Percentiles rank a stretch among this genome's conserved stretches.
Evolutionary conservation across 208 protist genomes (phyloP).

Genomic region (Crithidia acanthocephali): DNA sequence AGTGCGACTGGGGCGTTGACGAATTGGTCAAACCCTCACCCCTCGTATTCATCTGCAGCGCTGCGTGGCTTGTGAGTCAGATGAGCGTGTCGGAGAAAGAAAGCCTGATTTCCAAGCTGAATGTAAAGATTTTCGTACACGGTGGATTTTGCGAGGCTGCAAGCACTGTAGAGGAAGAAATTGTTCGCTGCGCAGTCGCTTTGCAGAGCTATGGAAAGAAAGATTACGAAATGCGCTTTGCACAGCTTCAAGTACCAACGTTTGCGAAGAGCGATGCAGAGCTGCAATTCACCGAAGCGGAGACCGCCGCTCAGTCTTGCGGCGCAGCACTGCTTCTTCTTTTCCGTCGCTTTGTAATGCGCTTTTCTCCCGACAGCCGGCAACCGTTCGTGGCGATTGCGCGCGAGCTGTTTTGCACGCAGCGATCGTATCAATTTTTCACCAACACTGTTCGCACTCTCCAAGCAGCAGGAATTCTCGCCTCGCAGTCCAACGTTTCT

Average conservation of each 20-base stretch:
- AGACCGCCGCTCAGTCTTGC: not conserved
- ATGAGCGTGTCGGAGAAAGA: conserved; percentile 22
- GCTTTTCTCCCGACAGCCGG: conserved; percentile 36
- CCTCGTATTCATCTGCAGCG: conserved; percentile 58
- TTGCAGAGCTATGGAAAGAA: conserved; percentile 16
- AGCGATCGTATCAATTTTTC: conserved; percentile 42
- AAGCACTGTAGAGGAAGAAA: conserved; percentile 45
- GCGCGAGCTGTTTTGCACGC: conserved; percentile 50
- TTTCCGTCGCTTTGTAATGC: conserved; percentile 68
- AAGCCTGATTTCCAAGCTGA: conserved; percentile 27
- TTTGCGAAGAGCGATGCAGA: conserved; percentile 6
- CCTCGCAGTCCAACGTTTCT: conserved; percentile 17
- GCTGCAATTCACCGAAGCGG: conserved; percentile 17
- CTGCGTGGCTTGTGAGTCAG: conserved; percentile 46
- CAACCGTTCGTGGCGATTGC: conserved; percentile 55
- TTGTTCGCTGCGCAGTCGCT: conserved; percentile 31
- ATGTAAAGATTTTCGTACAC: conserved; percentile 48
- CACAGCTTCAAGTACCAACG: conserved; percentile 13
- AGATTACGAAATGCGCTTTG: conserved; percentile 24
- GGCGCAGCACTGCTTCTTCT: conserved; percentile 62
- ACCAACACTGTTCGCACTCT: conserved; percentile 39
- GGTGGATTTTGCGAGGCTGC: conserved; percentile 49
- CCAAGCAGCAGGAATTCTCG: conserved; percentile 38
- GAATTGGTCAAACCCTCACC: conserved; percentile 30
- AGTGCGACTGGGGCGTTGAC: conserved; percentile 18